These are phyloP conservation scores for Fusarium armeniacum DNA, from an alignment of 2,329 filamentous ascomycete species.

Conservation along the genomic window DNA sequence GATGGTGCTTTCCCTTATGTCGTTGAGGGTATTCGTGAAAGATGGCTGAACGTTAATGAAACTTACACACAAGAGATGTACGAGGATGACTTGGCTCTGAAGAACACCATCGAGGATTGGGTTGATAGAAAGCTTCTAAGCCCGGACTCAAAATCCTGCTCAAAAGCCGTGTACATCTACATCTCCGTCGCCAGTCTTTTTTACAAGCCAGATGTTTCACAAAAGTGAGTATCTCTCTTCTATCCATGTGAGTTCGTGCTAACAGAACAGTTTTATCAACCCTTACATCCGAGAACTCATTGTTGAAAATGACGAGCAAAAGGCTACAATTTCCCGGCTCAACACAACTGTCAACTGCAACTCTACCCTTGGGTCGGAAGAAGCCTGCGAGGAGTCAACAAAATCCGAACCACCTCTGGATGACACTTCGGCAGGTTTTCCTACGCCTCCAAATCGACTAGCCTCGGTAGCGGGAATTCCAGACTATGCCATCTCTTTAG, in stretches of 20 bases:
- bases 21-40: neutral
- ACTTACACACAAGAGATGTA: neutral
- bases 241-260: too few species aligned
- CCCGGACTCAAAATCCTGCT: slow-evolving; percentile 1
- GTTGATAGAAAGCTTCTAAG: neutral
- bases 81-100: slow-evolving; percentile 5
- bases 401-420: rapidly evolving
- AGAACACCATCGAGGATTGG: slow-evolving; percentile 18
- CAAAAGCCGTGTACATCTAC: slow-evolving; percentile 28
- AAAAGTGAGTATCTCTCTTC: slow-evolving; percentile 18
- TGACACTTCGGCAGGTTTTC: too few species aligned
- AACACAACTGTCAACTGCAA: slow-evolving; percentile 22
- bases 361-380: slow-evolving; percentile 11
- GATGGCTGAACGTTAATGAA: neutral
- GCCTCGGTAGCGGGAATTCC: slow-evolving; percentile 26
- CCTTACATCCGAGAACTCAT: slow-evolving; percentile 3
- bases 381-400: slow-evolving; percentile 8
- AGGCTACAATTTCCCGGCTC: neutral
- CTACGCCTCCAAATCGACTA: neutral
- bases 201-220: slow-evolving; percentile 31
- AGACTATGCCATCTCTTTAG: slow-evolving; percentile 28
- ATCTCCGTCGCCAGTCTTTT: neutral
- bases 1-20: slow-evolving; percentile 15
- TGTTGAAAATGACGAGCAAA: neutral
- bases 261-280: neutral